phyloP scores from a whole-genome alignment of 345 rosid genomes.

The Pseudoturritis turrita region DNA sequence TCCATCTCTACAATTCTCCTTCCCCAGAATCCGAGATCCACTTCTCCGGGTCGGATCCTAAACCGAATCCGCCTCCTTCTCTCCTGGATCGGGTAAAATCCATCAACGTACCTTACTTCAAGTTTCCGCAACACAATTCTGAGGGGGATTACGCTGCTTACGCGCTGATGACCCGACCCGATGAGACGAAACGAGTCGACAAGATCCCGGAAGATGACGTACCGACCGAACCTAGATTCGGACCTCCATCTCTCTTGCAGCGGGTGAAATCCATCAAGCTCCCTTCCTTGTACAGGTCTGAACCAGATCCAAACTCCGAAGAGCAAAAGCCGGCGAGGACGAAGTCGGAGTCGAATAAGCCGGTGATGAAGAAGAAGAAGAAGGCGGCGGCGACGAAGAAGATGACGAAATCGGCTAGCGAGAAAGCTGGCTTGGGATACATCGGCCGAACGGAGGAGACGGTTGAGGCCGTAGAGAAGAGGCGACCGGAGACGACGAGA shows the following conservation, averaged over 20 bases:
- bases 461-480: conserved; percentile 26
- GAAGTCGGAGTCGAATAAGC: conserved; percentile 38
- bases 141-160: conserved; percentile 25
- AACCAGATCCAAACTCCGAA: conserved; percentile 14
- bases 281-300: conserved; percentile 33
- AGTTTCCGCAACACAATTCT: conserved; percentile 25
- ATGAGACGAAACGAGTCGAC: neutral
- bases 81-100: conserved; percentile 60
- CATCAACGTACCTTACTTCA: conserved; percentile 34
- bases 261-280: conserved; percentile 61
- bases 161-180: conserved; percentile 6
- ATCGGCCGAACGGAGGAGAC: conserved; percentile 18
- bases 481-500: conserved; percentile 32
- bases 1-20: conserved; percentile 31
- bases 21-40: conserved; percentile 6
- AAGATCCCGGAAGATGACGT: neutral
- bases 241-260: conserved; percentile 48
- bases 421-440: conserved; percentile 20
- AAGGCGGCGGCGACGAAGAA: conserved; percentile 36
- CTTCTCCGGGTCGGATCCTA: conserved; percentile 14
- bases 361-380: conserved; percentile 26
- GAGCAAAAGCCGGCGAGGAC: conserved; percentile 39
- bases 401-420: conserved; percentile 74
- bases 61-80: conserved; percentile 40
- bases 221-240: neutral